Conservation (phyloP, 2,329 filamentous ascomycete species). For the Aspergillus phoenicis region DNA sequence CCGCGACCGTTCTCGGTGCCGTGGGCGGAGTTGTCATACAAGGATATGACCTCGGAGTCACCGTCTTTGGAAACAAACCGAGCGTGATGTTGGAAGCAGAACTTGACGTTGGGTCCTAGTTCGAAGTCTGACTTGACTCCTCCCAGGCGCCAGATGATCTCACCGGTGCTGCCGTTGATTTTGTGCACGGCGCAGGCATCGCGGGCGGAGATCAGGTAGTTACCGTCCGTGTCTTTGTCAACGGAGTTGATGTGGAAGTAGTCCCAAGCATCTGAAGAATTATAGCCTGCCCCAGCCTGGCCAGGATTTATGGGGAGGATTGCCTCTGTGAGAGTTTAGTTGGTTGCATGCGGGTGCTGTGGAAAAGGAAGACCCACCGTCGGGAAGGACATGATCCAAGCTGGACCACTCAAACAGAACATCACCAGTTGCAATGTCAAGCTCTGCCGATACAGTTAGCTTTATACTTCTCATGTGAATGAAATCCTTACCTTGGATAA, state of each 20-base stretch:
- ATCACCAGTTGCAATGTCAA: no score
- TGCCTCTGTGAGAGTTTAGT: no score
- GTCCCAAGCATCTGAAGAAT: conserved; percentile 16
- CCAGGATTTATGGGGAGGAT: no score
- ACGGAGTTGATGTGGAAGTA: conserved; percentile 42
- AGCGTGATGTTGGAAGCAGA: conserved; percentile 40
- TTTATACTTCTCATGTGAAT: no score
- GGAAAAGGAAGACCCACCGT: no score
- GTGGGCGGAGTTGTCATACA: conserved; percentile 36
- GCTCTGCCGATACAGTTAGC: no score
- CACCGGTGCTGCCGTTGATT: conserved; percentile 36
- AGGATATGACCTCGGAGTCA: conserved; percentile 30
- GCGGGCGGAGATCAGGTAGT: conserved; percentile 42
- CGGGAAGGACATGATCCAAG: no score
- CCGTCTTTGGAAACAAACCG: conserved; percentile 30
- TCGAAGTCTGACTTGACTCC: conserved; percentile 33
- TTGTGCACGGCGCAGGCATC: conserved; percentile 41
- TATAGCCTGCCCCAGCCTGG: no score
- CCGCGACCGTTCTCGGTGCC: conserved; percentile 26
- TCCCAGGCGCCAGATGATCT: conserved; percentile 41
- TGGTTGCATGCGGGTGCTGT: no score
- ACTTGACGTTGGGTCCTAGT: conserved; percentile 32
- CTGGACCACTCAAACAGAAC: no score
- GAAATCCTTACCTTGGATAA: no score
- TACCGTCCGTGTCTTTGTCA: conserved; percentile 40